These are phyloP conservation scores for Globisporangium canariense DNA, from an alignment of 352 stramenopile genomes.

Conservation along the genomic window DNA sequence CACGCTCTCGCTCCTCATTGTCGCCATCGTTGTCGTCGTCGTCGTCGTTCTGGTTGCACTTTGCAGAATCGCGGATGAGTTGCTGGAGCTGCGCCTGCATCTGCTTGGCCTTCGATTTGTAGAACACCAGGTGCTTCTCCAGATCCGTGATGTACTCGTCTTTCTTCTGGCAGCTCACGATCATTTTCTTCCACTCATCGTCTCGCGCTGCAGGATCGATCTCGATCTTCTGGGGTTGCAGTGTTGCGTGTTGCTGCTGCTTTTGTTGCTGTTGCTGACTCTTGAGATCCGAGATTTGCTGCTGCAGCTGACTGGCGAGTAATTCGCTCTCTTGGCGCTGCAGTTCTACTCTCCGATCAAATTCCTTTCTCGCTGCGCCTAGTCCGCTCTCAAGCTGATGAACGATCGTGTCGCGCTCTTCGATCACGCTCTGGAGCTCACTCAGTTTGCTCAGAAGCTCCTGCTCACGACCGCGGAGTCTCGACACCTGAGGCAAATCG, in stretches of 20 bases:
- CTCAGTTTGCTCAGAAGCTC: conserved; percentile 36
- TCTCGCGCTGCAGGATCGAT: conserved; percentile 44
- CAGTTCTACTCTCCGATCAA: conserved; percentile 57
- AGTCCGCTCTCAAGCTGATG: conserved; percentile 64
- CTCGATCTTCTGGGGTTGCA: conserved; percentile 19
- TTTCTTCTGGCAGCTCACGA: conserved; percentile 70
- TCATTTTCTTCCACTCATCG: conserved; percentile 67
- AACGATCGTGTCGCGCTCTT: conserved; percentile 45
- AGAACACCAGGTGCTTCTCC: conserved; percentile 84
- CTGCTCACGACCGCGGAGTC: conserved; percentile 42
- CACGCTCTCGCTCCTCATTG: conserved; percentile 12
- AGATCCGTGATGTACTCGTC: conserved; percentile 81
- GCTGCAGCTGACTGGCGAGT: conserved; percentile 30
- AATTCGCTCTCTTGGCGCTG: conserved; percentile 44
- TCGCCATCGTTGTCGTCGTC: conserved; percentile 16
- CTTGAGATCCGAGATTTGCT: conserved; percentile 35
- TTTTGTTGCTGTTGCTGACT: conserved; percentile 15
- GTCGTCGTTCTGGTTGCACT: conserved; percentile 27
- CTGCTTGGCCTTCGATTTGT: conserved; percentile 85
- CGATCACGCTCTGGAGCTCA: conserved; percentile 33
- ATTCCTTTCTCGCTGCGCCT: conserved; percentile 59
- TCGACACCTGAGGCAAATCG: conserved; percentile 9
- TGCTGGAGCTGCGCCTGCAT: conserved; percentile 82
- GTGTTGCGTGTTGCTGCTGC: conserved; percentile 19
- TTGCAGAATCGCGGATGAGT: conserved; percentile 60